Conservation (phyloP, 352 stramenopile genomes). For the Globisporangium uncinulatum region DNA sequence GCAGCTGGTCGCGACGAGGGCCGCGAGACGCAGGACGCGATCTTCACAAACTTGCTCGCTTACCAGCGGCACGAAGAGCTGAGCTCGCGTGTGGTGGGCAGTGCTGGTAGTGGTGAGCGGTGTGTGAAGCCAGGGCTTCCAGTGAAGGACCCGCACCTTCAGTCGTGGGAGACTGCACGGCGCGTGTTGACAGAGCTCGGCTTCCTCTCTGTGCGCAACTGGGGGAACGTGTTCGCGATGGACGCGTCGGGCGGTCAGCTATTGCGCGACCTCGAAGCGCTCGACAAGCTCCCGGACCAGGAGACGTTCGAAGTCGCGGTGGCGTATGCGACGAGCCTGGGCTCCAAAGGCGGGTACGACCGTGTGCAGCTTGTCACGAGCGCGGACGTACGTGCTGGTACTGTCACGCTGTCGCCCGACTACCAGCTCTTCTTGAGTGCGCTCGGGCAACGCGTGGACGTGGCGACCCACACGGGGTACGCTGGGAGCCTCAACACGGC, state of each 20-base stretch:
- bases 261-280: slow-evolving; percentile 50
- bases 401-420: slow-evolving; percentile 41
- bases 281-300: slow-evolving; percentile 72
- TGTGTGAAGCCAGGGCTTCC: slow-evolving; percentile 38
- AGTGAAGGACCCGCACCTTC: slow-evolving; percentile 46
- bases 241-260: slow-evolving; percentile 47
- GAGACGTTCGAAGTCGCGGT: slow-evolving; percentile 82
- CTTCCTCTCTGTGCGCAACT: slow-evolving; percentile 81
- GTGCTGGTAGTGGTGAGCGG: slow-evolving; percentile 7
- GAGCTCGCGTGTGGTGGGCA: slow-evolving; percentile 19
- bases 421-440: slow-evolving; percentile 70
- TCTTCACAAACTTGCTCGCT: slow-evolving; percentile 63
- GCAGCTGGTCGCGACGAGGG: slow-evolving; percentile 42
- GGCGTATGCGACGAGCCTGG: slow-evolving; percentile 58
- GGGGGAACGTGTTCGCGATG: slow-evolving; percentile 81
- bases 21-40: slow-evolving; percentile 47
- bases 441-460: slow-evolving; percentile 56
- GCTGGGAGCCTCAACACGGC: slow-evolving; percentile 36
- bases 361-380: slow-evolving; percentile 63
- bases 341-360: slow-evolving; percentile 72
- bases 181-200: slow-evolving; percentile 82
- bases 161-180: slow-evolving; percentile 70
- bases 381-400: slow-evolving; percentile 32
- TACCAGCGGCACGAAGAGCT: slow-evolving; percentile 55
- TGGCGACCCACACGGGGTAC: slow-evolving; percentile 35